A percentile compares a stretch with the other conserved stretches of the same genome.
phyloP scores from a whole-genome alignment of 2,329 filamentous ascomycete species.

The Colletotrichum sp. region DNA sequence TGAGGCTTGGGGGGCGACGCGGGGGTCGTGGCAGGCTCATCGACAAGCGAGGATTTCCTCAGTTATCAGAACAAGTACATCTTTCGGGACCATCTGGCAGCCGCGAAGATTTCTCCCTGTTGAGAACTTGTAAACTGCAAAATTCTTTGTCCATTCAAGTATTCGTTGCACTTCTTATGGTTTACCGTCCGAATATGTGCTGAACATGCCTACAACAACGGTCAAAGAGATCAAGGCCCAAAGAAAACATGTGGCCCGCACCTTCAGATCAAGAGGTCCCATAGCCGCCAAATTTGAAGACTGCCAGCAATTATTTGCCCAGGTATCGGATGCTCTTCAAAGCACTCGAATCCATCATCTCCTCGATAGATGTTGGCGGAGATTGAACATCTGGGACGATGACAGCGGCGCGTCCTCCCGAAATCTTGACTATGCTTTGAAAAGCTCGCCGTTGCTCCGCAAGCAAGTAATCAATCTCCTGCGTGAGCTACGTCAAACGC shows the following conservation, averaged over 20 bases:
- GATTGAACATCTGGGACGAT: background rate
- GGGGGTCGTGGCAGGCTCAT: fast-evolving
- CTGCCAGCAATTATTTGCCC: background rate
- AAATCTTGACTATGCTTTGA: background rate
- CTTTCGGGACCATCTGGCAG: too few relatives aligned
- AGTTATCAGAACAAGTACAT: too few relatives aligned
- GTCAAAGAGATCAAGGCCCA: background rate
- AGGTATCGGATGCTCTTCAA: background rate
- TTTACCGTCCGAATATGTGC: too few relatives aligned
- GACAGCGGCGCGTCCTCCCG: background rate
- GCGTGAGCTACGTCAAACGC: background rate
- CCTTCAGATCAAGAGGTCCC: background rate
- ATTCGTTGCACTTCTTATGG: too few relatives aligned
- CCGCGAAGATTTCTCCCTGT: too few relatives aligned
- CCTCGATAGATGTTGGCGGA: background rate
- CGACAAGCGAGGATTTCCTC: too few relatives aligned
- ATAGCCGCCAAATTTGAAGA: background rate
- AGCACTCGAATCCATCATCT: background rate
- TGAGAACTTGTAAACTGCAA: too few relatives aligned
- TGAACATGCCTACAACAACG: too few relatives aligned
- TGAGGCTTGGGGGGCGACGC: too few relatives aligned
- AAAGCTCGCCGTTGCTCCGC: background rate
- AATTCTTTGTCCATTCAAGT: too few relatives aligned
- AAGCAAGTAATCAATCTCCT: background rate
- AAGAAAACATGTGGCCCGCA: background rate